Conservation (phyloP, 495 filamentous ascomycete species). For the Podospora australis region DNA sequence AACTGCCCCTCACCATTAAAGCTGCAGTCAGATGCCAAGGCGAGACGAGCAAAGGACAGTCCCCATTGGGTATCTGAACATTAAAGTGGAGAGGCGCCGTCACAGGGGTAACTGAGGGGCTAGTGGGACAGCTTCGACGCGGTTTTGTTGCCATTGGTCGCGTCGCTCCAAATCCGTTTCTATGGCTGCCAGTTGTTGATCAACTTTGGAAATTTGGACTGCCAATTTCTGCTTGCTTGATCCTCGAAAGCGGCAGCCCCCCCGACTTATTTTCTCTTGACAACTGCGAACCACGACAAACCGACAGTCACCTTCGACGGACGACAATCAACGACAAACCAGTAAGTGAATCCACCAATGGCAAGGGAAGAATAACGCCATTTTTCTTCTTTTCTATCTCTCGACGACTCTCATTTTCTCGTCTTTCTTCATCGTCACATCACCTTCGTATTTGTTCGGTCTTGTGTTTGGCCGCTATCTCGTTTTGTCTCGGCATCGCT, state of each 20-base stretch:
- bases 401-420: slow-evolving; percentile 1
- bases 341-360: slow-evolving; percentile 14
- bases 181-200: slow-evolving; percentile 21
- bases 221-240: slow-evolving; percentile 7
- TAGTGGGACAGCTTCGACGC: slow-evolving; percentile 14
- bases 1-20: too few relatives aligned
- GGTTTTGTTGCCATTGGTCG: slow-evolving; percentile 19
- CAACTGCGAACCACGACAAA: not conserved
- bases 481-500: slow-evolving; percentile 6
- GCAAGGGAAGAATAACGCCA: slow-evolving; percentile 3
- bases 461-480: slow-evolving; percentile 6
- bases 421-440: not conserved
- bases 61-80: too few relatives aligned
- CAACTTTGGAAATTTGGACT: slow-evolving; percentile 22
- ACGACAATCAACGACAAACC: not conserved
- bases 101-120: too few relatives aligned
- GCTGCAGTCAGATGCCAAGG: too few relatives aligned
- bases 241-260: slow-evolving; percentile 2
- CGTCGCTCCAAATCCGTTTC: slow-evolving; percentile 14
- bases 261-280: not conserved
- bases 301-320: not conserved
- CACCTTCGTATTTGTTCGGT: not conserved
- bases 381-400: slow-evolving; percentile 4
- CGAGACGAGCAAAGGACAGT: too few relatives aligned
- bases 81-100: too few relatives aligned